These are phyloP conservation scores for Candida pseudoglaebosa DNA, from an alignment of 805 yeast genomes.

Conservation along the genomic window DNA sequence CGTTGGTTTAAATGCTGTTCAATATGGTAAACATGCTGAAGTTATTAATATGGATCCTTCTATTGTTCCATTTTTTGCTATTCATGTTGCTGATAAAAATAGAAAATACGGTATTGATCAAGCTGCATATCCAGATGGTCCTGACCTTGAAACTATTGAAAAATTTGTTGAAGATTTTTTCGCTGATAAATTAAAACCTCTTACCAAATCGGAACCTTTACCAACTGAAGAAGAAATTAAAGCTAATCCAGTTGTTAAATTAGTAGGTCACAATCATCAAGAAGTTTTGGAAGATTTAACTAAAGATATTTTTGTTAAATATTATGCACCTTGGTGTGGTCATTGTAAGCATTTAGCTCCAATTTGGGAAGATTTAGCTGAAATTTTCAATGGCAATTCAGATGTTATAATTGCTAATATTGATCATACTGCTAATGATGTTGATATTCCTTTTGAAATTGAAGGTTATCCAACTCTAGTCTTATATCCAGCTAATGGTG, in stretches of 20 bases:
- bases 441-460: slow-evolving; percentile 61
- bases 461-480: slow-evolving; percentile 90
- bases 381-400: slow-evolving; percentile 45
- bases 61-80: slow-evolving; percentile 81
- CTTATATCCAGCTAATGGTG: slow-evolving; percentile 76
- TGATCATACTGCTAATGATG: slow-evolving; percentile 89
- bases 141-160: slow-evolving; percentile 45
- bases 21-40: slow-evolving; percentile 82
- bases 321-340: slow-evolving; percentile 98
- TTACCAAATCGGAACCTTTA: slow-evolving; percentile 78
- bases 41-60: slow-evolving; percentile 78
- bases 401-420: slow-evolving; percentile 77
- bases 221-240: slow-evolving; percentile 75
- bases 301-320: slow-evolving; percentile 80
- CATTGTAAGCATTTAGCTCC: slow-evolving; percentile 93
- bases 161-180: slow-evolving; percentile 60
- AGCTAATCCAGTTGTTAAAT: slow-evolving; percentile 55
- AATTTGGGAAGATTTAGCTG: slow-evolving; percentile 81
- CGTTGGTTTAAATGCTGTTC: slow-evolving; percentile 80
- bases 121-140: slow-evolving; percentile 44
- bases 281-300: slow-evolving; percentile 51
- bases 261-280: slow-evolving; percentile 83
- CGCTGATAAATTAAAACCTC: slow-evolving; percentile 65
- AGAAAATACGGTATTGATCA: slow-evolving; percentile 78
- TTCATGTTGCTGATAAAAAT: slow-evolving; percentile 68